phyloP scores from a whole-genome alignment of 768 basidiomycete genomes.

The Collybiopsis confluens region DNA sequence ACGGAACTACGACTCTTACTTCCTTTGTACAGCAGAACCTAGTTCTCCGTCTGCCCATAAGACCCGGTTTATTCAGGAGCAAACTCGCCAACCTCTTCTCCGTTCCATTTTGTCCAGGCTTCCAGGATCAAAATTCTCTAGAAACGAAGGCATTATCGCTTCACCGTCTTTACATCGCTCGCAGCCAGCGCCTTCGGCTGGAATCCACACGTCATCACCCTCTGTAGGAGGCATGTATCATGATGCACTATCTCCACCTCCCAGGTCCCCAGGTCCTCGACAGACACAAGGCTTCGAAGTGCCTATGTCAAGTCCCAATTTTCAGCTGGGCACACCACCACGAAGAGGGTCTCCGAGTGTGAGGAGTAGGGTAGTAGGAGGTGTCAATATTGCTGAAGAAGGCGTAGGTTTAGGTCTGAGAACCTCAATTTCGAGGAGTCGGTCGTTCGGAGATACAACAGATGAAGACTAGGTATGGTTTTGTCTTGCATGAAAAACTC shows the following conservation, averaged over 20 bases:
- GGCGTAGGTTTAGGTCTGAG: slow-evolving; percentile 18
- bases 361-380: slow-evolving; percentile 14
- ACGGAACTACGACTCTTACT: neutral
- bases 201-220: neutral
- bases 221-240: neutral
- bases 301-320: slow-evolving; percentile 23
- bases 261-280: neutral
- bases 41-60: slow-evolving; percentile 34
- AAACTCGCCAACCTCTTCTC: slow-evolving; percentile 57
- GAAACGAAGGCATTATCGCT: slow-evolving; percentile 67
- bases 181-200: slow-evolving; percentile 14
- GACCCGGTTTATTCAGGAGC: slow-evolving; percentile 14
- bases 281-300: slow-evolving; percentile 30
- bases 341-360: slow-evolving; percentile 23
- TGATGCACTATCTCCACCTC: slow-evolving; percentile 2
- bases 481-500: too few relatives aligned
- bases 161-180: slow-evolving; percentile 42
- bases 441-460: neutral
- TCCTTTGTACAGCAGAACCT: slow-evolving; percentile 25
- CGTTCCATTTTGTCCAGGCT: slow-evolving; percentile 52
- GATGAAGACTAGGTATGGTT: neutral
- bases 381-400: neutral
- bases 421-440: slow-evolving; percentile 16
- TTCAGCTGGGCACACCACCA: slow-evolving; percentile 41
- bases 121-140: slow-evolving; percentile 40